Evolutionary conservation across 495 filamentous ascomycete genomes (phyloP).

Genomic region (Talaromyces wortmannii): DNA sequence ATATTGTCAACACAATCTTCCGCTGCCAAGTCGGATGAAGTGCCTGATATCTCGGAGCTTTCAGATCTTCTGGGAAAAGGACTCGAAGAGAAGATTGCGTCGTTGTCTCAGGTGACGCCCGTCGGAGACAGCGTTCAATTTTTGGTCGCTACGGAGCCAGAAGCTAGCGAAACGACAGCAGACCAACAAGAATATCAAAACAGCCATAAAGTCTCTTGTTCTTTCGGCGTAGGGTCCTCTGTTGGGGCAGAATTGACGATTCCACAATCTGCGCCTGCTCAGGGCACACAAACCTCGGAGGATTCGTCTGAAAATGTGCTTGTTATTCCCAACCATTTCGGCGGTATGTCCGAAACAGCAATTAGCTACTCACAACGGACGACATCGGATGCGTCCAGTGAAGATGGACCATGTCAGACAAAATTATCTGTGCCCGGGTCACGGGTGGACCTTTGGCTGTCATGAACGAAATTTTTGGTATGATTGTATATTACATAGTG

Average conservation of each 20-base stretch:
- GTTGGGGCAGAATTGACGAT: slow-evolving; percentile 10
- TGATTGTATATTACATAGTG: slow-evolving; percentile 2
- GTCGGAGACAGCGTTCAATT: slow-evolving; percentile 43
- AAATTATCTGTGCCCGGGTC: slow-evolving; percentile 37
- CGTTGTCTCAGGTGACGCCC: slow-evolving; percentile 38
- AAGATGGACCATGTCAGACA: slow-evolving; percentile 14
- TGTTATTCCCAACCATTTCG: slow-evolving; percentile 30
- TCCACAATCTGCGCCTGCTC: not conserved
- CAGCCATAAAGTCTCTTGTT: slow-evolving; percentile 12
- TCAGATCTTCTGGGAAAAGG: slow-evolving; percentile 10
- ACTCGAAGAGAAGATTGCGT: slow-evolving; percentile 25
- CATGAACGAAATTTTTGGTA: slow-evolving; percentile 2
- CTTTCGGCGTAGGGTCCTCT: slow-evolving; percentile 26
- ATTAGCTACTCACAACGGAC: slow-evolving; percentile 33
- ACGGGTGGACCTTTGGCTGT: slow-evolving; percentile 16
- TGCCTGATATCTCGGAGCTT: not conserved
- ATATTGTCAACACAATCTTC: not conserved
- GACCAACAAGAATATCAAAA: not conserved
- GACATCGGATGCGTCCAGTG: not conserved
- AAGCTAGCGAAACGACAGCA: not conserved
- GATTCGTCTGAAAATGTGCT: slow-evolving; percentile 11
- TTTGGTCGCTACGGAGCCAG: slow-evolving; percentile 29
- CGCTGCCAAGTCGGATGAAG: not conserved
- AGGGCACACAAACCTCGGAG: not conserved
- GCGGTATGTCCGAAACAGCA: slow-evolving; percentile 42